These are phyloP conservation scores for Mychonastes homosphaera DNA, from an alignment of 139 green algal species.

Conservation along the genomic window DNA sequence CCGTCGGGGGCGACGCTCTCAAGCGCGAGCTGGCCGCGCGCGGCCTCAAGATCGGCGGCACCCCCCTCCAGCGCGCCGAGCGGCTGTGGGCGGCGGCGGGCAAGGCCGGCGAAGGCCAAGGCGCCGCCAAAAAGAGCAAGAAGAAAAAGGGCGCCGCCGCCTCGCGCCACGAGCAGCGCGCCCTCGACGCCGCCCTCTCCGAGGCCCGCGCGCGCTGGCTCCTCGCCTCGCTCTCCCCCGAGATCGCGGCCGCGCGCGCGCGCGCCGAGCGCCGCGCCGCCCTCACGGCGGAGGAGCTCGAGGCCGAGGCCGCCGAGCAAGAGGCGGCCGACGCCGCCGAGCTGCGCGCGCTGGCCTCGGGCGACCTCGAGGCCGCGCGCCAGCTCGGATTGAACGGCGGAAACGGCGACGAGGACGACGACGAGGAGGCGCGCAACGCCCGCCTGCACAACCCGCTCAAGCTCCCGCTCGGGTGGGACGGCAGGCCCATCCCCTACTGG, in stretches of 20 bases:
- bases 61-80: constrained; percentile 69
- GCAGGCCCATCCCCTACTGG: constrained; percentile 99
- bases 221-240: too few relatives aligned
- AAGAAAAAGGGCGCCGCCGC: too few relatives aligned
- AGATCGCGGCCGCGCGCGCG: too few relatives aligned
- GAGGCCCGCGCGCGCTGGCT: too few relatives aligned
- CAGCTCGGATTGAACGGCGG: too few relatives aligned
- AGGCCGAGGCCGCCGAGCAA: constrained; percentile 43
- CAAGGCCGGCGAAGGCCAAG: constrained; percentile 3
- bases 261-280: too few relatives aligned
- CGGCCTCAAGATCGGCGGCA: constrained; percentile 90
- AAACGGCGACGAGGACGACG: constrained; percentile 63
- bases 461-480: constrained; percentile 96
- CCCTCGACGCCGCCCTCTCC: too few relatives aligned
- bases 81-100: constrained; percentile 62
- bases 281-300: constrained; percentile 15
- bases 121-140: background rate
- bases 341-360: too few relatives aligned
- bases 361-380: too few relatives aligned
- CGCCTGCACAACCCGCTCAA: constrained; percentile 98
- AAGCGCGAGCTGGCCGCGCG: constrained; percentile 67
- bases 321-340: constrained; percentile 31
- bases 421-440: constrained; percentile 23
- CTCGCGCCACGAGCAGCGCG: too few relatives aligned
- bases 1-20: constrained; percentile 54